Evolutionary conservation across 306 rosid genomes (phyloP), one percentile per base, ranked within the genome.

Genomic region (Cucurbita maxima): DNA sequence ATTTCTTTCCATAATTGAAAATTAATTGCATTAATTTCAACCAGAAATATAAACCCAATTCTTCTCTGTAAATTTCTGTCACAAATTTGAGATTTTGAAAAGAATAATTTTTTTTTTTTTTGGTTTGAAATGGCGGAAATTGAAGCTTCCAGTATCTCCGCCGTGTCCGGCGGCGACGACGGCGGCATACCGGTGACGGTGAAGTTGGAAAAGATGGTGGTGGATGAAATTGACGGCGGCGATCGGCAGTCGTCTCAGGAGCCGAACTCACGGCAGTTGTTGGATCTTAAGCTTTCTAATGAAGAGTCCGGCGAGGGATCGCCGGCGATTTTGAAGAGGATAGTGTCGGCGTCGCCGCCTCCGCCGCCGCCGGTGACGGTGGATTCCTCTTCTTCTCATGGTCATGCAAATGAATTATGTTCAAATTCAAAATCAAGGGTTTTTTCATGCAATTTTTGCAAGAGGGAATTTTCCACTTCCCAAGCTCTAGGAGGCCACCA

Each of bases 401-500:
- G 18, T 5, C 38, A 72, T 19, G n/a, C 4, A 18, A 71, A n/a
- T 1, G 76, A 73, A 15, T 43, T 66, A 20, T 6, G 55, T 1
- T 51, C 67, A 5, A 67, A 78, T 8, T 48, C 61, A 5, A 68
- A 36, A 1, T 12, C 76, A 22, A 89, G 73, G 80, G 81, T 81
- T 50, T 89, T 84, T 61, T 83, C 86, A 0, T 92, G 97, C 81
- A 83, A 73, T 60, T 92, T 86, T 18, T 92, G 97, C 70, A 86
- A 82, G 78, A 84, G 93, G 47, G 78, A 82, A 41, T 92, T 92
- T 78, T 85, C 89, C 4, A 82, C 97, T 0, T 87, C 96, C 1
- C 97, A 92, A 48, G 97, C 97, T 0, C 50, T 92, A 18, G 97
- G 97, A 34, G 96, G 97, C 1, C 97, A 89, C 18, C 97, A 92